Evolutionary conservation across 176 grass and related monocot genomes (phyloP).

Genomic region (Cenchrus americanus): DNA sequence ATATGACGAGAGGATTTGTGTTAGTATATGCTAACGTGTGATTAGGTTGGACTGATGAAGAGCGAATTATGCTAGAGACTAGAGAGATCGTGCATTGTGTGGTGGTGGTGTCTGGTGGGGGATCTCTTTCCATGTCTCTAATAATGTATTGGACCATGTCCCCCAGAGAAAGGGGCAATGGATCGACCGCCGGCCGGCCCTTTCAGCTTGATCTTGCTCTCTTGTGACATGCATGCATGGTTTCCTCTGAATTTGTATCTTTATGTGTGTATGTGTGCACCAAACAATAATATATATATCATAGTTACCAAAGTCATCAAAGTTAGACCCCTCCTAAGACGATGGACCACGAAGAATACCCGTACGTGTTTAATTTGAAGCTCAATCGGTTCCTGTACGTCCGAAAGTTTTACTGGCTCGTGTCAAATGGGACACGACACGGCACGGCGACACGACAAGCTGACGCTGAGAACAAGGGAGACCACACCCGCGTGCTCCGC

Average conservation of each 20-base stretch:
- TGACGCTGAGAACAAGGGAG: not conserved
- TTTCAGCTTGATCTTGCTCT: too few relatives aligned
- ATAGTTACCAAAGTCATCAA: too few relatives aligned
- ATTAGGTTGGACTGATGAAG: constrained; percentile 5
- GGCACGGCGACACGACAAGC: not conserved
- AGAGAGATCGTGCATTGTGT: not conserved
- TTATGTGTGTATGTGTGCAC: too few relatives aligned
- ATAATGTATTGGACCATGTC: constrained; percentile 42
- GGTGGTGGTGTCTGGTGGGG: constrained; percentile 12
- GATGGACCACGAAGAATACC: too few relatives aligned
- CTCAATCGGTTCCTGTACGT: too few relatives aligned
- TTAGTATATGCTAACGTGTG: not conserved
- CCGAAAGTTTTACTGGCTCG: too few relatives aligned
- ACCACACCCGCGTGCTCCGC: not conserved
- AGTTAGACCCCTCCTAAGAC: too few relatives aligned
- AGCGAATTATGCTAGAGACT: not conserved
- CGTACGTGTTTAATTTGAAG: too few relatives aligned
- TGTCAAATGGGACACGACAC: too few relatives aligned
- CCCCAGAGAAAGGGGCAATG: not conserved
- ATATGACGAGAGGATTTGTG: not conserved
- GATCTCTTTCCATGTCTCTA: constrained; percentile 39
- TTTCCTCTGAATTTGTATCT: too few relatives aligned
- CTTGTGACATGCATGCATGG: too few relatives aligned
- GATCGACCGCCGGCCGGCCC: not conserved
- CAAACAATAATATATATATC: too few relatives aligned